These are phyloP conservation scores for Venturia effusa DNA, from an alignment of 2,329 filamentous ascomycete genomes.

Conservation along the genomic window DNA sequence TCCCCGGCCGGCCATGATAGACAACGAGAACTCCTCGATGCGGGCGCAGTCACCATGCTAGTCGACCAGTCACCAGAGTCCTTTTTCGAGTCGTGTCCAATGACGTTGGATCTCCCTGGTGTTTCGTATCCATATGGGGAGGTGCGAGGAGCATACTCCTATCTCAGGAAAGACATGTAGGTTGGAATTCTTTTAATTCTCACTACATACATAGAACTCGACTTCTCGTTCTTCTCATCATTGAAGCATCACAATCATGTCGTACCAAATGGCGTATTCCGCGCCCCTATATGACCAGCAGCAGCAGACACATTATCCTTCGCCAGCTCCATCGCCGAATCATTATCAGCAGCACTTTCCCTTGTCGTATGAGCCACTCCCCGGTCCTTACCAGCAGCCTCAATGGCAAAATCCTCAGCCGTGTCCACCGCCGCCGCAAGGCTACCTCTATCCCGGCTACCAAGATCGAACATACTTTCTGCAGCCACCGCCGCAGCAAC, in stretches of 20 bases:
- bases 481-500: neutral
- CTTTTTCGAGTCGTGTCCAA: neutral
- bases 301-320: neutral
- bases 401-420: neutral
- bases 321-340: neutral
- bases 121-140: neutral
- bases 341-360: neutral
- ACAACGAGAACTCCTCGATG: neutral
- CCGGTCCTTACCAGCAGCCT: neutral
- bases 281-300: neutral
- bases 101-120: neutral
- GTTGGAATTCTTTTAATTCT: neutral
- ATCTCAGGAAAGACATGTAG: neutral
- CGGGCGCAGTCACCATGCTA: neutral
- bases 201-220: neutral
- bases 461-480: neutral
- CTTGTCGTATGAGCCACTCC: neutral
- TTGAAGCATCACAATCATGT: neutral
- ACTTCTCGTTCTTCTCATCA: neutral
- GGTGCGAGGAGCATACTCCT: neutral
- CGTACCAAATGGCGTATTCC: constrained; percentile 1
- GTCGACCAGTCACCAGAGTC: too few species aligned
- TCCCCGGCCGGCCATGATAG: neutral
- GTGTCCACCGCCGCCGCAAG: neutral
- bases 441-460: neutral